Evolutionary conservation across 495 filamentous ascomycete genomes (phyloP), one percentile per base, ranked within the genome.

Genomic region (Schizothecium vesticola): DNA sequence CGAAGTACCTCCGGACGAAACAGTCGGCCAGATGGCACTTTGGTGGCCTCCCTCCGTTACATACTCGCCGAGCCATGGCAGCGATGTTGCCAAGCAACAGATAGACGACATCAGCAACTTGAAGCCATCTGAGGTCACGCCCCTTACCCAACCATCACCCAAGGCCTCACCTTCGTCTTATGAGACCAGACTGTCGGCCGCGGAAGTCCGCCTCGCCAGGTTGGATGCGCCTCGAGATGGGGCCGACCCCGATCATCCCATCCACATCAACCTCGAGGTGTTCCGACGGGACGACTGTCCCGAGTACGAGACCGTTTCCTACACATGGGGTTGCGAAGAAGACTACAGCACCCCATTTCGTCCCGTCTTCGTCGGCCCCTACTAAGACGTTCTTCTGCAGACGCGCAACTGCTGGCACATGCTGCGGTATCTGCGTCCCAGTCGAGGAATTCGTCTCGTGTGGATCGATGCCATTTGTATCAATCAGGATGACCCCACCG

Each of bases 361-460:
- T 11, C 72, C 73, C 12, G 56, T 77, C n/a, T 77, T 63, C 57
- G 56, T 78, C 56, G 76, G 76, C 13, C 56, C 67, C 4, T 71
- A 71, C 59, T 76, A 72, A 67, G 75, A 78, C 36, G 65, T 77
- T 1, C 62, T 76, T 8, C 64, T 76, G 9, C 72, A 74, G 57
- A 77, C 76, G 2, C 68, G 68, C 23, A 78, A 78, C 63, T 77
- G 76, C 67, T 74, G 66, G 69, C 57, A 67, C 4, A 72, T 78
- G 75, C 67, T 79, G 58, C 61, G 56, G 9, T 73, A 65, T 31
- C 65, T 75, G 6, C 65, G 69, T 21, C 70, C 69, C 2, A 29
- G 33, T 43, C 68, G 70, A 56, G 72, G 69, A 1, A 12, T 33
- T 12, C 59, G 70, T 1, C 22, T 64, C 12, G 58, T 73, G 1